Evolutionary conservation across 768 basidiomycete genomes (phyloP).

Genomic region (Termitomyces sp.): DNA sequence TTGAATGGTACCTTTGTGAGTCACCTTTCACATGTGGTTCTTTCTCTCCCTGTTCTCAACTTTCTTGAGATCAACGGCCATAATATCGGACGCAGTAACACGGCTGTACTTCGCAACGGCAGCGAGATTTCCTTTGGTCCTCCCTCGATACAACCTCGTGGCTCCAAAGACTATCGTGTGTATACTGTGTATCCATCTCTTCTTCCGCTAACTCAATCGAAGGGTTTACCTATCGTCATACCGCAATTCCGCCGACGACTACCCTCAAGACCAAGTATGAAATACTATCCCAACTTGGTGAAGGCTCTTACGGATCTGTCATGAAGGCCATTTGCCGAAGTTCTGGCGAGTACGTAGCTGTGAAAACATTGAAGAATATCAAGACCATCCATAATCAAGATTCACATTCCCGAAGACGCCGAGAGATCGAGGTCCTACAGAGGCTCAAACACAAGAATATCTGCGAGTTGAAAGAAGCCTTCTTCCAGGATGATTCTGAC

Average conservation of each 20-base stretch:
- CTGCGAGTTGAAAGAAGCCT: slow-evolving; percentile 74
- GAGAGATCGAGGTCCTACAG: slow-evolving; percentile 76
- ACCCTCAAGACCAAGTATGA: slow-evolving; percentile 66
- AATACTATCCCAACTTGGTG: slow-evolving; percentile 68
- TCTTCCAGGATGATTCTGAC: slow-evolving; percentile 52
- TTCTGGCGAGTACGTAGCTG: slow-evolving; percentile 74
- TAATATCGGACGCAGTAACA: slow-evolving; percentile 35
- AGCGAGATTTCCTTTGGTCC: slow-evolving; percentile 85
- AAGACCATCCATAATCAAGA: slow-evolving; percentile 24
- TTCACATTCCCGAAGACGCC: not conserved
- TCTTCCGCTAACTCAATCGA: not conserved
- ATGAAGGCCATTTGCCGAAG: slow-evolving; percentile 70
- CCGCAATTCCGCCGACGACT: slow-evolving; percentile 42
- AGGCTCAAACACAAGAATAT: slow-evolving; percentile 78
- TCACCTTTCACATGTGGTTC: not conserved
- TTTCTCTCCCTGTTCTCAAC: not conserved
- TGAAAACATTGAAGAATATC: slow-evolving; percentile 77
- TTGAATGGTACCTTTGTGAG: slow-evolving; percentile 74
- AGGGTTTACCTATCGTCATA: slow-evolving; percentile 74
- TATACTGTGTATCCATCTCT: slow-evolving; percentile 9
- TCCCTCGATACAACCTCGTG: slow-evolving; percentile 34
- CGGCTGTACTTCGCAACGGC: slow-evolving; percentile 59
- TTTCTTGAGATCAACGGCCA: slow-evolving; percentile 57
- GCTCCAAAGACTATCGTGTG: slow-evolving; percentile 70
- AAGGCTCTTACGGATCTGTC: slow-evolving; percentile 90